Base-by-base conservation (phyloP, 1,139 yeast species). In the Starmera stellimalicola region DNA sequence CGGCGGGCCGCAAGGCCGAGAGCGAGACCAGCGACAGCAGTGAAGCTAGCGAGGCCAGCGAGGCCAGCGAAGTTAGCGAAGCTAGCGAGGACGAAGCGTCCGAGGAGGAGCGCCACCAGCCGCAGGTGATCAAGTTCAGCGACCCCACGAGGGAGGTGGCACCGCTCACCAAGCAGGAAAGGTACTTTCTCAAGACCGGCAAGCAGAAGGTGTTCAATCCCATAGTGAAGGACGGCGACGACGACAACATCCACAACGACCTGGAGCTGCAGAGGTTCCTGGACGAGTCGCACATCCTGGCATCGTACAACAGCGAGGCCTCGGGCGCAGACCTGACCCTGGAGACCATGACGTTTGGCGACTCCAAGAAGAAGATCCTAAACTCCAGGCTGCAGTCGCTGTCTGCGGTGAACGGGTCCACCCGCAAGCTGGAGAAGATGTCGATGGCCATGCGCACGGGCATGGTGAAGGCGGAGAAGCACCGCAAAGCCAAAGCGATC, bases 371-470 rank as follows among this genome's bases (percentile, higher is more conserved):
- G 36, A 71, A 88, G 44, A 77, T 93, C 0, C 58, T 88, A 41
- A 78, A 79, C 36, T 68, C 77, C 28, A 67, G 96, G 36, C 62
- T 88, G 36, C 62, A 76, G 22, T 60, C 64, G 18, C 51, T 78
- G 7, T 67, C 88, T 0, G 65, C 71, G 1, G 44, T 51, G 0
- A 77, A 77, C 50, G 70, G 77, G 0, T 49, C 58, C 15, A 54
- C 58, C 31, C 44, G 59, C 36, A 73, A 62, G 36, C 58, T 79
- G 23, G 94, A 83, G 46, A 81, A 75, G 33, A 81, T 84, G 73
- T 95, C 98, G 11, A 87, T 91, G 88, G 56, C 70, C 16, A 76
- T 85, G 66, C 69, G 96, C 38, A 82, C 81, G 51, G 95, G 95
- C 2, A 80, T 88, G 79, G 63, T 82, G 26, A 59, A 65, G 32